Evolutionary conservation across 2,329 filamentous ascomycete genomes (phyloP), one percentile per base, ranked within the genome.

Genomic region (Ilyonectria mors-panacis): DNA sequence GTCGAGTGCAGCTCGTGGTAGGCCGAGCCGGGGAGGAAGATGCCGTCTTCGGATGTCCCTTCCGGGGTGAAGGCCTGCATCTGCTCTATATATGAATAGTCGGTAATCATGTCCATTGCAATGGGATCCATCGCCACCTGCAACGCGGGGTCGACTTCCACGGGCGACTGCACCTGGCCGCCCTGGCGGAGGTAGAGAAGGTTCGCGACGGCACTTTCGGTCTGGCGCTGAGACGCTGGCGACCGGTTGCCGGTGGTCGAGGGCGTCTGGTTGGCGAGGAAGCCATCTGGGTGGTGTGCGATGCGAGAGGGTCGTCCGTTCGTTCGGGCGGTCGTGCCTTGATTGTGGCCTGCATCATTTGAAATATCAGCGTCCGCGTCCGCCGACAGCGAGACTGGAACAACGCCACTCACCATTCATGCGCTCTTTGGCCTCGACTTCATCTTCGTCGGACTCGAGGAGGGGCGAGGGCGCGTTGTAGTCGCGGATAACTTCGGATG

Each of bases 1-100:
- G 82, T 82, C 2, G 82, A 82, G 61, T 85, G 83, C 1, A 85
- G 74, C 47, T 84, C 83, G 59, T 84, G 82, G 42, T 85, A 86
- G 1, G 81, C 80, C 1, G 84, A 85, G 1, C 84, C 84, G 1
- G 84, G 84, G 3, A 84, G 69, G 64, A 86, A 86, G 21, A 86
- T 80, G 56, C 84, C 83, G 55, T 81, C 80, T 7, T 80, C 79
- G 4, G 74, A 76, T 28, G 73, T 72, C 1, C 77, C 77, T 3
- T 80, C 79, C 0, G 78, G 77, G 0, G 78, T 79, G 23, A 78
- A 78, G 15, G 73, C 70, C 26, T 81, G 79, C 23, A 74, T 62
- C 7, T 71, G 71, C 2, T 77, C 75, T 12, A 74, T 69, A 44
- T 75, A 73, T 0, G 74, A 59, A 30, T 76, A 75, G 1, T 76